phyloP scores from a whole-genome alignment of 78 protist genomes.

The Isochrysis galbana region DNA sequence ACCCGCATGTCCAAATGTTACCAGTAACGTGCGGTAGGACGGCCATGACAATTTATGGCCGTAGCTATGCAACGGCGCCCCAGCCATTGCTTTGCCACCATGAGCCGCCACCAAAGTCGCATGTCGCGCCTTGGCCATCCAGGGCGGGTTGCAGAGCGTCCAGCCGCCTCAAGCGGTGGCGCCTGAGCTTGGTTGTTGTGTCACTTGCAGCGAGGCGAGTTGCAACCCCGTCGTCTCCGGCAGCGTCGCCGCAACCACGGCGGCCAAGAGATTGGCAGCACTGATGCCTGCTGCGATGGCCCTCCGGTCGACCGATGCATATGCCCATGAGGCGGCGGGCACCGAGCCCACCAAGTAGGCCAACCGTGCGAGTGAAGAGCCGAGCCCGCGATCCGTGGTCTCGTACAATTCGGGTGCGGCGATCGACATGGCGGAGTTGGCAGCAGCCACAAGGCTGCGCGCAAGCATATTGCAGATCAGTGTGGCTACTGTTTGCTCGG shows the following conservation, averaged over 20 bases:
- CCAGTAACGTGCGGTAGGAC: too few species aligned
- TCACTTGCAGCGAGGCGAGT: too few species aligned
- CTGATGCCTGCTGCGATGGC: neutral
- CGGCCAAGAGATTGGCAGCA: neutral
- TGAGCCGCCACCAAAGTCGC: too few species aligned
- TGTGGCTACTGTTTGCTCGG: neutral
- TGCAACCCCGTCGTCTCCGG: neutral
- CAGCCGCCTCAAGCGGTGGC: too few species aligned
- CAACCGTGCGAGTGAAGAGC: neutral
- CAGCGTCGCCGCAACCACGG: neutral
- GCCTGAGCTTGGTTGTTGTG: too few species aligned
- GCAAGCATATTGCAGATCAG: neutral
- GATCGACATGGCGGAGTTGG: neutral
- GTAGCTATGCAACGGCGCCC: too few species aligned
- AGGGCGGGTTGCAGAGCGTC: too few species aligned
- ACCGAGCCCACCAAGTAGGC: neutral
- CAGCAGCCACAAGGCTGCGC: neutral
- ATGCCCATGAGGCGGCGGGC: neutral
- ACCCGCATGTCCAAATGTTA: too few species aligned
- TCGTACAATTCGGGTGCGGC: neutral
- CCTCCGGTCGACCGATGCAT: neutral
- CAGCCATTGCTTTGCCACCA: too few species aligned
- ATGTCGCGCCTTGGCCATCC: too few species aligned
- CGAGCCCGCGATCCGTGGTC: neutral
- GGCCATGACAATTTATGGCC: too few species aligned